Conservation (phyloP, 2,329 filamentous ascomycete species). For the Intubia oerlemansii region DNA sequence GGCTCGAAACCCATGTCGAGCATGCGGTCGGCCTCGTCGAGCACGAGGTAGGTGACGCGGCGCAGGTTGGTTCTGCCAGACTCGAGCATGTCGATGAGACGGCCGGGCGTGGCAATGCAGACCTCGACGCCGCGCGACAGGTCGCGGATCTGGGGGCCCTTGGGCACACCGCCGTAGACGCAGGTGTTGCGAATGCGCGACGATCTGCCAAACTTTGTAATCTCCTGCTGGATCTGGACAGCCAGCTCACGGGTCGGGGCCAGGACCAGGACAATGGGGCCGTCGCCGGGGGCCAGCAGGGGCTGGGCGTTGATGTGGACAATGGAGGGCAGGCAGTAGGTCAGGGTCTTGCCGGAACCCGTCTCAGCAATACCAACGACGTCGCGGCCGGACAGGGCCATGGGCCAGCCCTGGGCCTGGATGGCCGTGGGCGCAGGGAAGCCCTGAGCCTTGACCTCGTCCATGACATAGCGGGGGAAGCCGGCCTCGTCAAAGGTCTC, state of each 20-base stretch:
- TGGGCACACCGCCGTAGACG: slow-evolving; percentile 96
- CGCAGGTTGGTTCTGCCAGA: slow-evolving; percentile 95
- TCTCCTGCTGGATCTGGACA: slow-evolving; percentile 96
- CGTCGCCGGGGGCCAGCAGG: slow-evolving; percentile 82
- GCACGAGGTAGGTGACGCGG: slow-evolving; percentile 91
- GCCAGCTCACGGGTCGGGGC: slow-evolving; percentile 94
- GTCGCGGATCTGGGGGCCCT: slow-evolving; percentile 91
- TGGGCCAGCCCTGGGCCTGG: slow-evolving; percentile 96
- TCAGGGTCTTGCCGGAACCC: slow-evolving; percentile 95
- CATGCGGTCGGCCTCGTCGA: slow-evolving; percentile 98
- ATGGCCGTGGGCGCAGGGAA: slow-evolving; percentile 88
- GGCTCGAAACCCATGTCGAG: slow-evolving; percentile 99
- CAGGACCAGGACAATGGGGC: slow-evolving; percentile 87
- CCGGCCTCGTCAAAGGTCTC: slow-evolving; percentile 95
- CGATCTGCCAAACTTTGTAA: slow-evolving; percentile 95
- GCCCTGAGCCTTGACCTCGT: slow-evolving; percentile 94
- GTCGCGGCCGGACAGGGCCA: slow-evolving; percentile 94
- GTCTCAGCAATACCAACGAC: slow-evolving; percentile 99
- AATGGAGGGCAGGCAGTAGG: slow-evolving; percentile 92
- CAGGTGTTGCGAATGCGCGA: slow-evolving; percentile 97
- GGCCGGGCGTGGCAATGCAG: slow-evolving; percentile 92
- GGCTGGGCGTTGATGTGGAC: slow-evolving; percentile 99
- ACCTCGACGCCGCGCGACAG: slow-evolving; percentile 91
- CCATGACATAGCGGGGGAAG: slow-evolving; percentile 93
- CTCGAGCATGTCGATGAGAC: slow-evolving; percentile 96